Percentiles rank a stretch among this genome's conserved stretches.
Conservation (phyloP, 257 asterid genomes). For the Fraxinus pennsylvanica region DNA sequence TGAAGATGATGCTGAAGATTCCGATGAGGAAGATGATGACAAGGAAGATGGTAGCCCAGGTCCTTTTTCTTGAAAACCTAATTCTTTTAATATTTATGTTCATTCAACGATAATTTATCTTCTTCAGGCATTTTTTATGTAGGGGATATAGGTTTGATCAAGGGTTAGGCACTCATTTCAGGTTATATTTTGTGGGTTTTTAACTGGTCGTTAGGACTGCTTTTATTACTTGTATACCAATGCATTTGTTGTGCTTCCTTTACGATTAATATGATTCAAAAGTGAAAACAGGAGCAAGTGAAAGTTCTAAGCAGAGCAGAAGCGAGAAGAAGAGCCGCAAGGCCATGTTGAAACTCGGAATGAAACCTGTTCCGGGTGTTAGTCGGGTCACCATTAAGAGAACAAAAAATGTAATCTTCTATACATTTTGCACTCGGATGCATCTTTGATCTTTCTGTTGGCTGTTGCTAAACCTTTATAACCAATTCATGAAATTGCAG, state of each 20-base stretch:
- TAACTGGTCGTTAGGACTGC: background rate
- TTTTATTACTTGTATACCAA: background rate
- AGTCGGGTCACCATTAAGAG: slow-evolving; percentile 86
- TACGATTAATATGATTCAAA: background rate
- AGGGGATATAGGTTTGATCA: background rate
- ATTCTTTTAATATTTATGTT: background rate
- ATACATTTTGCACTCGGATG: background rate
- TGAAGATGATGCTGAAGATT: slow-evolving; percentile 55
- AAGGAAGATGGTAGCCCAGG: slow-evolving; percentile 49
- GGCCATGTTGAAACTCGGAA: slow-evolving; percentile 95
- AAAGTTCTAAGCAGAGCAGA: slow-evolving; percentile 83
- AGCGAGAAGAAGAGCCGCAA: slow-evolving; percentile 96
- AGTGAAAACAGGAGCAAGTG: slow-evolving; percentile 47
- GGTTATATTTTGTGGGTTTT: background rate
- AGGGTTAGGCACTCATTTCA: background rate
- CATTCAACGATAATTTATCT: background rate
- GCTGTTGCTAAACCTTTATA: background rate
- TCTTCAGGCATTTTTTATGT: background rate
- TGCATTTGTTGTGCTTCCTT: background rate
- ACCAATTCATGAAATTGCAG: slow-evolving; percentile 37
- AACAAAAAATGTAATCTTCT: slow-evolving; percentile 60
- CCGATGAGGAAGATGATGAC: slow-evolving; percentile 64
- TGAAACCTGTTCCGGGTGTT: slow-evolving; percentile 82
- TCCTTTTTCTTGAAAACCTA: background rate
- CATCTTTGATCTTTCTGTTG: background rate